Evolutionary conservation across 352 stramenopile species (phyloP).

Genomic region (Globisporangium orthogonon): DNA sequence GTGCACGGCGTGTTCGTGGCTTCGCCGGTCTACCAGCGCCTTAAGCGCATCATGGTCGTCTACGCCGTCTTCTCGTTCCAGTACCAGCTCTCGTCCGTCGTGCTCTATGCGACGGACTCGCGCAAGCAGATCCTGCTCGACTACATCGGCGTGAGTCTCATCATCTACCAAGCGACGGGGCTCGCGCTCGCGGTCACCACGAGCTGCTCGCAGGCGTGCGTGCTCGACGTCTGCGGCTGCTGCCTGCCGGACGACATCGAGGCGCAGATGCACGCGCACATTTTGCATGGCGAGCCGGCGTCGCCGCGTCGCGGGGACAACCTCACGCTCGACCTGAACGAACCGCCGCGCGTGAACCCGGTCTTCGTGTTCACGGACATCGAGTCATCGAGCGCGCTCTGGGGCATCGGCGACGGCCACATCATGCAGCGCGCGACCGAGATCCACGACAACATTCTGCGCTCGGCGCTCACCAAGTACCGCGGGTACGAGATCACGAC

Average conservation of each 20-base stretch:
- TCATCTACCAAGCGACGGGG: slow-evolving; percentile 32
- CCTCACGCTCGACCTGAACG: slow-evolving; percentile 5
- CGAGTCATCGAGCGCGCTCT: slow-evolving; percentile 66
- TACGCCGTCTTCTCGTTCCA: slow-evolving; percentile 48
- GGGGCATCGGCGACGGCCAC: slow-evolving; percentile 40
- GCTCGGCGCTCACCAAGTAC: slow-evolving; percentile 38
- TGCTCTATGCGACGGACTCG: slow-evolving; percentile 23
- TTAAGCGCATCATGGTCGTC: slow-evolving; percentile 57
- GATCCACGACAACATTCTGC: slow-evolving; percentile 60
- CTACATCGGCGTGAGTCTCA: slow-evolving; percentile 34
- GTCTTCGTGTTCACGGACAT: slow-evolving; percentile 83
- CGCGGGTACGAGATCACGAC: slow-evolving; percentile 77
- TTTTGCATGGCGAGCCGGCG: slow-evolving; percentile 4
- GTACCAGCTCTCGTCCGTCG: slow-evolving; percentile 39
- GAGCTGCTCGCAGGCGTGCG: slow-evolving; percentile 38
- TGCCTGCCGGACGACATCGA: slow-evolving; percentile 44
- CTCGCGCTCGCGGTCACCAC: slow-evolving; percentile 31
- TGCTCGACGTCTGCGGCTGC: slow-evolving; percentile 30
- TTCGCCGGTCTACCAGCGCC: slow-evolving; percentile 46
- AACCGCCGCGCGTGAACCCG: slow-evolving; percentile 31
- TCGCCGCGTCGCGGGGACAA: slow-evolving; percentile 6
- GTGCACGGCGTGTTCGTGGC: slow-evolving; percentile 43
- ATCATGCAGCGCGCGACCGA: slow-evolving; percentile 58
- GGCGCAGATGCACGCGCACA: slow-evolving; percentile 15
- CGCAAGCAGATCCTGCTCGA: slow-evolving; percentile 8